Evolutionary conservation across 1,284 basidiomycete genomes (phyloP).

Genomic region (Singerocomus rubriflavus): DNA sequence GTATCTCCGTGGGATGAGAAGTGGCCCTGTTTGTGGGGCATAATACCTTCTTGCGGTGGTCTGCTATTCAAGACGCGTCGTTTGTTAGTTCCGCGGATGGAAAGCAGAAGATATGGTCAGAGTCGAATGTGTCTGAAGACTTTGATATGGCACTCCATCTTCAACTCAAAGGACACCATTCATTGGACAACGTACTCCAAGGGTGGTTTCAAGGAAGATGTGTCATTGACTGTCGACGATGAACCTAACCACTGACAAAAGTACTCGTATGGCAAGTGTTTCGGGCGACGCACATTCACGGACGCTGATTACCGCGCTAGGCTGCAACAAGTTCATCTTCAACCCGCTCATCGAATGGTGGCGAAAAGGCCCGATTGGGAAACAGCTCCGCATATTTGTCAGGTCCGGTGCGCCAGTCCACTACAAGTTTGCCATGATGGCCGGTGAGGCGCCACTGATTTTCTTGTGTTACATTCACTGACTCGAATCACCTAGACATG

Average conservation of each 20-base stretch:
- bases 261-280: constrained; percentile 58
- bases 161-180: background rate
- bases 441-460: constrained; percentile 54
- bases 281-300: constrained; percentile 1
- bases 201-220: constrained; percentile 83
- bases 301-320: constrained; percentile 45
- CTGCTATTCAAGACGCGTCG: constrained; percentile 76
- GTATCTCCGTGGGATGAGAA: constrained; percentile 76
- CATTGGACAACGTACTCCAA: constrained; percentile 82
- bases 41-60: constrained; percentile 86
- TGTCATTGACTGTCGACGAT: constrained; percentile 79
- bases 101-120: constrained; percentile 77
- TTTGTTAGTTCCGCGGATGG: constrained; percentile 59
- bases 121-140: constrained; percentile 82
- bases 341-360: constrained; percentile 74
- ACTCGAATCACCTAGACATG: too few relatives aligned
- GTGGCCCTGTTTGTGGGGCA: constrained; percentile 86
- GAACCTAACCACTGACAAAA: constrained; percentile 87
- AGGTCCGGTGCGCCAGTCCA: constrained; percentile 76
- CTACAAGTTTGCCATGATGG: constrained; percentile 78
- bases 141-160: constrained; percentile 69
- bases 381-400: constrained; percentile 73
- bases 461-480: constrained; percentile 22
- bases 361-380: constrained; percentile 70
- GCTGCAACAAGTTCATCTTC: constrained; percentile 76